Conservation (phyloP, 1,284 basidiomycete genomes). For the Sanguinoderma infundibulare region DNA sequence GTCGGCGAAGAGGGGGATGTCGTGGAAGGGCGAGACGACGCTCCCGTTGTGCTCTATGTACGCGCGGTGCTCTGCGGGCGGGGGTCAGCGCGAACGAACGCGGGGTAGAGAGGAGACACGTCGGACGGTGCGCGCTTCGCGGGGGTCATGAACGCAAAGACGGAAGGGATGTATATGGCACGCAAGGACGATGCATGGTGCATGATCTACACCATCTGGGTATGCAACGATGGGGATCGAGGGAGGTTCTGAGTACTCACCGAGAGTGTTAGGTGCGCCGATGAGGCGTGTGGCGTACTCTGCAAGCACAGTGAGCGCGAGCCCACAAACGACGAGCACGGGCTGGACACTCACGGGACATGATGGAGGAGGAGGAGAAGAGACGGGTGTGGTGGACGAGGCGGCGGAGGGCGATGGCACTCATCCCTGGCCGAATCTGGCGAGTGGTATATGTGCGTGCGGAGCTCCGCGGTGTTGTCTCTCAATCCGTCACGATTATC, state of each 20-base stretch:
- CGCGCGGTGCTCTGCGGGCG: constrained; percentile 84
- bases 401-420: constrained; percentile 42
- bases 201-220: constrained; percentile 6
- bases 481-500: constrained; percentile 16
- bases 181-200: not conserved
- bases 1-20: constrained; percentile 96
- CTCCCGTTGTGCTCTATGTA: constrained; percentile 90
- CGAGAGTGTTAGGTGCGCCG: constrained; percentile 91
- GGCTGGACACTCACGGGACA: constrained; percentile 57
- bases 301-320: constrained; percentile 37
- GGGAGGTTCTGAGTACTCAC: constrained; percentile 47
- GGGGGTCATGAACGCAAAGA: not conserved
- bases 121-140: not conserved
- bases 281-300: constrained; percentile 80
- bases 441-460: constrained; percentile 7
- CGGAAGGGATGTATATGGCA: no score
- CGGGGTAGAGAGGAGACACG: not conserved
- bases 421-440: constrained; percentile 29
- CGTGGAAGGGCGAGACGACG: constrained; percentile 92
- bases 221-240: not conserved
- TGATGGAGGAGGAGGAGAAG: constrained; percentile 53
- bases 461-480: not conserved
- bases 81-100: not conserved
- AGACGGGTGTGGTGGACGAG: constrained; percentile 64
- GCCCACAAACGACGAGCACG: constrained; percentile 7